Base-by-base conservation (phyloP, 768 basidiomycete species). In the Kwoniella sp. region DNA sequence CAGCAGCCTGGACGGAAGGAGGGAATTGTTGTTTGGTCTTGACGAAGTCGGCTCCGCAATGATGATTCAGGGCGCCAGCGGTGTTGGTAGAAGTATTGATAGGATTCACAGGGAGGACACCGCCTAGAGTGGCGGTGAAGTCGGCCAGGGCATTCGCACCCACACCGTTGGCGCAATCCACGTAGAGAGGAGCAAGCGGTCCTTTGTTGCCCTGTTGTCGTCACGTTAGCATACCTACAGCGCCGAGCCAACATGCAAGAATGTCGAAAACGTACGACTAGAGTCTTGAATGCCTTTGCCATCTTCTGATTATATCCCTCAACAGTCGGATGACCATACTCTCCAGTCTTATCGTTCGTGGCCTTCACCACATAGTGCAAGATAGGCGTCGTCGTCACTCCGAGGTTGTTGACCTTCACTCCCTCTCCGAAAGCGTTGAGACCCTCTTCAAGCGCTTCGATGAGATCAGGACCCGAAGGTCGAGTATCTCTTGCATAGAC, bases 151-250 rank as follows among this genome's bases (percentile, higher is more conserved):
- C 88, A 7, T 84, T 82, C 17, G 90, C 86, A 51, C 96, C 96
- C 24, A 99, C 96, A 26, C 96, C 96, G 77, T 99, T 98, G n/a
- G 96, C 96, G 77, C 96, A 98, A 79, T 99, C 96, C 46, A 99
- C 83, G n/a, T 90, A 78, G 51, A 99, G 75, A 37, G 87, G 85
- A 17, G 84, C 21, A 21, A 79, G 84, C 80, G 56, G 83, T 80
- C 46, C 82, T 80, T 69, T 64, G 44, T 65, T 71, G 2, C 74
- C 77, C 78, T 79, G 33, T 49, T 2, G 48, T 19, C 33, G 13
- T 24, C 48, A 30, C 19, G 33, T 62, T 37, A 65, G 51, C 48
- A 19, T 17, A 49, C 21, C 15, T n/a, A 19, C 8, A 19, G 22
- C 12, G 24, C 22, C 55, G 25, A 3, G 60, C 27, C 22, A 25